Evolutionary conservation across 306 rosid species (phyloP), one percentile per base, ranked within the genome.

Genomic region (Senna tora): DNA sequence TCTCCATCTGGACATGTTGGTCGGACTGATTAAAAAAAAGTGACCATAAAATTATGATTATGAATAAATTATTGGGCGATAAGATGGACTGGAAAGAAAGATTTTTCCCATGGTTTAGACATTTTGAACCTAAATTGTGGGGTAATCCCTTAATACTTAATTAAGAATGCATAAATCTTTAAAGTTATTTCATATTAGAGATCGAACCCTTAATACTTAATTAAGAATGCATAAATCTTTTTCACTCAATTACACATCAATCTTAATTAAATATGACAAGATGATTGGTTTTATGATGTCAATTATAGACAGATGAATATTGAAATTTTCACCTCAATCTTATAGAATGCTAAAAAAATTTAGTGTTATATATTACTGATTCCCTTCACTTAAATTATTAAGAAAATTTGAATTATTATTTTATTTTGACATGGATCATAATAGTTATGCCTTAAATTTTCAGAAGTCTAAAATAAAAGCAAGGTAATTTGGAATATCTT

Each of bases 21-120:
- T n/a, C n/a, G 30, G 25, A 6, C 9, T 39, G 16, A 46, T 30
- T 47, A 25, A 47, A 56, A 47, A 56, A 66, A 66, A 66, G 71
- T 10, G 45, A 66, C 43, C 4, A 16, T 19, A 46, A 6, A 34
- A 45, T 21, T 6, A 20, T 14, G 7, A 13, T 13, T 50, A 28
- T n/a, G 43, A 25, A 30, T 47, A 66, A 28, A 28, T 66, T 66
- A 47, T 46, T 16, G n/a, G 14, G 22, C 22, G 7, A 13, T 41
- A 32, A 57, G 32, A n/a, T 17, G 45, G 55, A 43, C 21, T 15
- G 22, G 1, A 13, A 38, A 39, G 68, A 58, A 25, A 43, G 32
- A 20, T 34, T 34, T 32, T n/a, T 9, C 42, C 28, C 14, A 9
- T n/a, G 14, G 16, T 33, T 8, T 59, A 33, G 63, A 56, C 25